A percentile compares a stretch with the other conserved stretches of the same genome.
These are phyloP conservation scores for Aspergillus diversus DNA, from an alignment of 495 filamentous ascomycete species.

Conservation along the genomic window DNA sequence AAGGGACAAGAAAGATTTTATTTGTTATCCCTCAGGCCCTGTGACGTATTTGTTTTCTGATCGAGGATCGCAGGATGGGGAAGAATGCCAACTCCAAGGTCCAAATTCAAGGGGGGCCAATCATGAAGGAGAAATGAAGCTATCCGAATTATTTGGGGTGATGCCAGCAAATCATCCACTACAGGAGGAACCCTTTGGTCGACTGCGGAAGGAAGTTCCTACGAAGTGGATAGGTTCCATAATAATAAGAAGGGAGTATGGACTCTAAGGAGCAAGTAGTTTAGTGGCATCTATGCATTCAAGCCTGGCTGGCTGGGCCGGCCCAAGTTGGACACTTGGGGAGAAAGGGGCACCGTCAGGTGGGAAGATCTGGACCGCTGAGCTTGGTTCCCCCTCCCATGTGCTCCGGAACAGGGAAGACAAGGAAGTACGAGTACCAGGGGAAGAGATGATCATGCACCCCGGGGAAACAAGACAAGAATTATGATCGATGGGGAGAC, in stretches of 20 bases:
- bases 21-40: not conserved
- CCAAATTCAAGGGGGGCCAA: not conserved
- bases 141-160: no score
- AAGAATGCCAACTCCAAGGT: not conserved
- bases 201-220: not conserved
- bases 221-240: not conserved
- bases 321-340: not conserved
- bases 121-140: not conserved
- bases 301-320: not conserved
- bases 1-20: not conserved
- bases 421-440: constrained; percentile 1
- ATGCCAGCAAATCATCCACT: not conserved
- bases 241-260: no score
- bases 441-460: constrained; percentile 17
- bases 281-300: not conserved
- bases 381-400: not conserved
- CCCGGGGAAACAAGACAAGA: constrained; percentile 6
- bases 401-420: constrained; percentile 2
- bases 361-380: constrained; percentile 3
- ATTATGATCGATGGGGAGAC: not conserved
- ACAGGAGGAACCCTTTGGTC: not conserved
- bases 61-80: not conserved
- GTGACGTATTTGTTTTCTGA: not conserved
- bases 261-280: no score
- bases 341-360: not conserved